These are phyloP conservation scores for Yamadazyma diospyri DNA, from an alignment of 1,139 yeast genomes.

Conservation along the genomic window DNA sequence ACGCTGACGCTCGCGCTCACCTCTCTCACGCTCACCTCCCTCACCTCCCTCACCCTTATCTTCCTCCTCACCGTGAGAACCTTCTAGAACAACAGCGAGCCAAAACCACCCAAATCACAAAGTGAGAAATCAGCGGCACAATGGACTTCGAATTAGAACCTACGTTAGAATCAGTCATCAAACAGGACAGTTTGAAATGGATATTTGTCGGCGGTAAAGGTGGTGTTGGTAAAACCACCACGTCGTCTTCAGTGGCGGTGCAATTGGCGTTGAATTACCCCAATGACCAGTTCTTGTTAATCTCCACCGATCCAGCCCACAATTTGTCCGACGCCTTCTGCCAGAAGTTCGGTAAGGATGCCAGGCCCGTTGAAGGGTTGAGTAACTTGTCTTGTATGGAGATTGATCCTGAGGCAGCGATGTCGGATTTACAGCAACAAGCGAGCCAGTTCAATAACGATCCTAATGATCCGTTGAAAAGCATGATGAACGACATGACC, in stretches of 20 bases:
- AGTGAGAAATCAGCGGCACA: too few relatives aligned
- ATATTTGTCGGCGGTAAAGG: conserved; percentile 99
- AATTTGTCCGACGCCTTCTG: conserved; percentile 96
- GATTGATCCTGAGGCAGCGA: conserved; percentile 92
- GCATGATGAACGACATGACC: conserved; percentile 87
- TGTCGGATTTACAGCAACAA: conserved; percentile 80
- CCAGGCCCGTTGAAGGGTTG: conserved; percentile 87
- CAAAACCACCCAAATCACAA: too few relatives aligned
- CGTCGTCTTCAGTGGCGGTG: conserved; percentile 92
- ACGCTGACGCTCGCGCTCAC: too few relatives aligned
- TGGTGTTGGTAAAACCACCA: conserved; percentile 98
- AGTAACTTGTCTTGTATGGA: conserved; percentile 93
- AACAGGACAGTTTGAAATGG: conserved; percentile 81
- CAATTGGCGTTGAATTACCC: conserved; percentile 84
- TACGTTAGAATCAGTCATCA: conserved; percentile 59
- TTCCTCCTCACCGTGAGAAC: conserved; percentile 1
- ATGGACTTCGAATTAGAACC: conserved; percentile 60
- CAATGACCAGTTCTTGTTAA: conserved; percentile 74
- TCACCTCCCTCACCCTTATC: too few relatives aligned
- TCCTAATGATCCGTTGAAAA: conserved; percentile 57
- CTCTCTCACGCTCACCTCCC: too few relatives aligned
- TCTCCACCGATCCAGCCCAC: conserved; percentile 98
- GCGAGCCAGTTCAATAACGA: conserved; percentile 54
- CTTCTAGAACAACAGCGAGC: conserved; percentile 4
- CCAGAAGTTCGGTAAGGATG: conserved; percentile 96